These are phyloP conservation scores for Geotrichum candidum DNA, from an alignment of 1,139 yeast species.

Conservation along the genomic window DNA sequence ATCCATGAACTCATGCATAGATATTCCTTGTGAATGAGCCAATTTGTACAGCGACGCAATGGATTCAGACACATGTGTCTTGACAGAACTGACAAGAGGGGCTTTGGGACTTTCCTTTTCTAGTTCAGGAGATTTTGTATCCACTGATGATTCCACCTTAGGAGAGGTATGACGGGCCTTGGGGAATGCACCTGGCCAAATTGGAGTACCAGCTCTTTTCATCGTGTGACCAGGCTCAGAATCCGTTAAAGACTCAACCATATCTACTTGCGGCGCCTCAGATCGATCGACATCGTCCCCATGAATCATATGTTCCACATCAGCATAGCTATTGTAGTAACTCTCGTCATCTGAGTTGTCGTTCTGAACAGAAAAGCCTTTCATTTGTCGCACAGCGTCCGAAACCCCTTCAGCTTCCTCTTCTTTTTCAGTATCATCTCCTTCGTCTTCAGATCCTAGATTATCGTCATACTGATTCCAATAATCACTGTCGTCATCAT, in stretches of 20 bases:
- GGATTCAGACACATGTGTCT: slow-evolving; percentile 9
- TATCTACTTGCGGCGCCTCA: background rate
- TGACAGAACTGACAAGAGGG: background rate
- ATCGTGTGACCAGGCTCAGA: background rate
- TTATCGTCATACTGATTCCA: slow-evolving; percentile 14
- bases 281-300: slow-evolving; percentile 17
- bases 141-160: background rate
- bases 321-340: slow-evolving; percentile 15
- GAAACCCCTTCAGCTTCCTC: background rate
- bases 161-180: background rate
- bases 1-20: background rate
- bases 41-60: slow-evolving; percentile 5
- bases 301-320: slow-evolving; percentile 19
- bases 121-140: background rate
- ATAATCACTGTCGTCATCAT: slow-evolving; percentile 9
- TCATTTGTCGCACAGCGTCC: background rate
- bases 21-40: slow-evolving; percentile 10
- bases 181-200: slow-evolving; percentile 4
- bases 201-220: background rate
- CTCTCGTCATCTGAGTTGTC: slow-evolving; percentile 18
- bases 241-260: background rate
- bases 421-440: background rate
- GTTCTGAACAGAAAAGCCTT: background rate
- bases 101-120: background rate
- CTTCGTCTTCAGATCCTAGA: slow-evolving; percentile 13